Evolutionary conservation across 768 basidiomycete genomes (phyloP), one percentile per base, ranked within the genome.

Genomic region (Sarcomyxa edulis): DNA sequence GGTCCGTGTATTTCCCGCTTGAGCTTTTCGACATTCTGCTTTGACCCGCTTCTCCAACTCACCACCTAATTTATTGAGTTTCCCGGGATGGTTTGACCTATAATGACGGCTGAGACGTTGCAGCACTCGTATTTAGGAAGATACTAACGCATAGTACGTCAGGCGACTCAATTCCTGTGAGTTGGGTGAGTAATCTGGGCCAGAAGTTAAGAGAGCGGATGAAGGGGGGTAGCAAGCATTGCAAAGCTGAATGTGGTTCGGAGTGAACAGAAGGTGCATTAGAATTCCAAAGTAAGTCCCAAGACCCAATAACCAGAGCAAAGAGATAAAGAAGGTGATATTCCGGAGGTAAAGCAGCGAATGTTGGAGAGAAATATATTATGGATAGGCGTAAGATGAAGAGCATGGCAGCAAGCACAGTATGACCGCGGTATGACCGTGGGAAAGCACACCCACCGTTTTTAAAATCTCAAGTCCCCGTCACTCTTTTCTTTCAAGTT

Each of bases 161-260:
- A 92, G 69, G 12, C 83, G 75, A 35, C 89, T 91, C 11, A 91
- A 71, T 51, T 92, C 89, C 57, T 91, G 89, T 0, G 84, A 70
- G 48, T 90, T 91, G 9, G 89, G 88, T 9, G 73, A 74, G 58
- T 79, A 89, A 40, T 83, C 78, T 35, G 90, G 83, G 24, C 78
- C 86, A 15, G 87, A 72, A 12, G 84, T 78, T 37, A 81, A 65
- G 23, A 94, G 71, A 5, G 79, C 69, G 37, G 89, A 81, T 29
- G 79, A 65, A 6, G 87, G 76, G 11, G 92, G 92, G 56, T 94
- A 95, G 59, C 90, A 94, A 24, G 88, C 78, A 39, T 78, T 77
- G 55, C 94, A 76, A 44, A 92, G 79, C 50, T 80, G 76, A 51
- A 90, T 76, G 66, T 92, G 89, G 65, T 84, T 78, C 45, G 89